Conservation (phyloP, 2,329 filamentous ascomycete genomes). For the Cadophora malorum region DNA sequence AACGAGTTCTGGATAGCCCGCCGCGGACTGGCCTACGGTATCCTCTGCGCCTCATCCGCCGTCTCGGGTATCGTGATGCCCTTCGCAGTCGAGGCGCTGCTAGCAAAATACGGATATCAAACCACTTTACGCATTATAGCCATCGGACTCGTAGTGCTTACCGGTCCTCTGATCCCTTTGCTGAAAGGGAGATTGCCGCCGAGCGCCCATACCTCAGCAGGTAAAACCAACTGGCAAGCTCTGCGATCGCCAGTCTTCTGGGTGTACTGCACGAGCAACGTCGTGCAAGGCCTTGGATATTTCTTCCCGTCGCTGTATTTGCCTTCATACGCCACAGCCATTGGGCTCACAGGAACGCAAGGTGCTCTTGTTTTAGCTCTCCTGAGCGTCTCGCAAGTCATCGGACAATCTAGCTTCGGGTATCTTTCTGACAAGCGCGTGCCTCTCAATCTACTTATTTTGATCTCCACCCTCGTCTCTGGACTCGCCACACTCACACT, state of each 20-base stretch:
- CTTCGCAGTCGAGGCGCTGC: constrained; percentile 58
- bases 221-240: constrained; percentile 50
- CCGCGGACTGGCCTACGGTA: constrained; percentile 65
- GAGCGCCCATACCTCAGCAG: constrained; percentile 46
- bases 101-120: constrained; percentile 58
- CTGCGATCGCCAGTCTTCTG: constrained; percentile 54
- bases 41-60: constrained; percentile 55
- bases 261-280: constrained; percentile 53
- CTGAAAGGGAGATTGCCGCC: constrained; percentile 60
- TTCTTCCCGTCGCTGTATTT: constrained; percentile 57
- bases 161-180: constrained; percentile 60
- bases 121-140: constrained; percentile 62
- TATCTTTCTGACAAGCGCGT: constrained; percentile 55
- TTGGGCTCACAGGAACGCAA: constrained; percentile 69
- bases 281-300: constrained; percentile 56
- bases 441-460: constrained; percentile 48
- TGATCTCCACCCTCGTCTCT: constrained; percentile 53
- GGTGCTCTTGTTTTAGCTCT: constrained; percentile 62
- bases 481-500: constrained; percentile 55
- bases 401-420: constrained; percentile 57
- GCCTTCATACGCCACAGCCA: constrained; percentile 71
- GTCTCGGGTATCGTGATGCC: constrained; percentile 59
- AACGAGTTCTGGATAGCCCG: constrained; percentile 68
- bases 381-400: constrained; percentile 56
- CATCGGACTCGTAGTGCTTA: constrained; percentile 55